These are phyloP conservation scores for Seiridium unicorne DNA, from an alignment of 2,329 filamentous ascomycete genomes.

Conservation along the genomic window DNA sequence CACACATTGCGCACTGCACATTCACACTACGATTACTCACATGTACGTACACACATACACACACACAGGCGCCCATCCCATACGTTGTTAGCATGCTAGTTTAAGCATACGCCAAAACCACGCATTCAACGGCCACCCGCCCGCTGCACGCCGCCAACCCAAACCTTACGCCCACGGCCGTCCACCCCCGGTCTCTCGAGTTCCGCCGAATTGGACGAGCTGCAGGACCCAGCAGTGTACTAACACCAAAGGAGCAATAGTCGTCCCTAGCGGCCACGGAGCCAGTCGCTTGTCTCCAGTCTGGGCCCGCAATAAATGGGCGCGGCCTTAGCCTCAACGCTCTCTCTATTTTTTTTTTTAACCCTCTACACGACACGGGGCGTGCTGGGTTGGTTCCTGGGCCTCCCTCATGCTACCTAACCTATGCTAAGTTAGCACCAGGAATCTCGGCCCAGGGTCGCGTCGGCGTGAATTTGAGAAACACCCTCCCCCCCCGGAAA, in stretches of 20 bases:
- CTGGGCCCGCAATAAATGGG: slow-evolving; percentile 22
- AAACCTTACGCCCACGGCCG: no score
- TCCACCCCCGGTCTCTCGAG: slow-evolving; percentile 15
- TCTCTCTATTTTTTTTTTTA: neutral
- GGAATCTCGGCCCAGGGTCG: slow-evolving; percentile 34
- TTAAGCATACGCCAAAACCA: neutral
- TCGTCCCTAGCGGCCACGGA: slow-evolving; percentile 19
- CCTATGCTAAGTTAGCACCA: slow-evolving; percentile 10
- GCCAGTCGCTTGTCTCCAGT: slow-evolving; percentile 16
- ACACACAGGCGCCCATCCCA: neutral
- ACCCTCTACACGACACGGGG: neutral
- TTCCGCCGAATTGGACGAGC: slow-evolving; percentile 13
- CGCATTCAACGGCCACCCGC: neutral
- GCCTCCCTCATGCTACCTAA: neutral
- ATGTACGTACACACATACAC: neutral
- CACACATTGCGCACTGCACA: neutral
- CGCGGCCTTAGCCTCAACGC: slow-evolving; percentile 6
- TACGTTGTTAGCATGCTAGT: neutral
- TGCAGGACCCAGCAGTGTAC: slow-evolving; percentile 21
- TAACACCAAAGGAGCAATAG: slow-evolving; percentile 28
- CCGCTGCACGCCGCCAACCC: no score
- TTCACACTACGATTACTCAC: neutral
- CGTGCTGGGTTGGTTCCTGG: neutral
- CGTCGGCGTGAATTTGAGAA: slow-evolving; percentile 19
- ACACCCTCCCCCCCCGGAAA: slow-evolving; percentile 15